Conservation (phyloP, 768 basidiomycete genomes). For the Gloeophyllum trabeum region DNA sequence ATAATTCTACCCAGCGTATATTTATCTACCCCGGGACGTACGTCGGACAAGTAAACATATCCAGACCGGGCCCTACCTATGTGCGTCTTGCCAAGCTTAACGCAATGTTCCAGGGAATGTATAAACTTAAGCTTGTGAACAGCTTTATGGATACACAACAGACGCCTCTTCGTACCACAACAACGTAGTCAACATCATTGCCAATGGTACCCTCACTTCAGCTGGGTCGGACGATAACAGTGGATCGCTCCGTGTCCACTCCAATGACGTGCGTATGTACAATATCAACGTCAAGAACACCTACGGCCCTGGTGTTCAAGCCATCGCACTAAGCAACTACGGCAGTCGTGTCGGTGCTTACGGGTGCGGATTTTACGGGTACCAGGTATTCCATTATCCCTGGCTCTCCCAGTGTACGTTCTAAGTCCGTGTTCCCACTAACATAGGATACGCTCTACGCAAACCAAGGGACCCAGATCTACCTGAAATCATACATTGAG, state of each 20-base stretch:
- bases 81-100: conserved; percentile 12
- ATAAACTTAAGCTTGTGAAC: not conserved
- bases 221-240: conserved; percentile 36
- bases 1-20: conserved; percentile 11
- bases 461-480: conserved; percentile 37
- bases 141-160: conserved; percentile 14
- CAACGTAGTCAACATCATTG: conserved; percentile 10
- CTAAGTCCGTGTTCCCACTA: conserved; percentile 16
- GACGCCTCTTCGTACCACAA: conserved; percentile 4
- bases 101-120: not conserved
- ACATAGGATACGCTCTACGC: conserved; percentile 37
- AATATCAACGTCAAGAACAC: conserved; percentile 40
- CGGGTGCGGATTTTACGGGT: conserved; percentile 8
- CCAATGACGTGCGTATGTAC: conserved; percentile 27
- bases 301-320: conserved; percentile 32
- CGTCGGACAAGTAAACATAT: conserved; percentile 31
- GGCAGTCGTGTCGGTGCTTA: conserved; percentile 21
- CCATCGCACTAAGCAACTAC: conserved; percentile 38
- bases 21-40: conserved; percentile 40
- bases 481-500: conserved; percentile 30
- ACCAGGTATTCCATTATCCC: conserved; percentile 6
- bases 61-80: conserved; percentile 30
- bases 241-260: conserved; percentile 37
- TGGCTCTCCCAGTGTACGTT: not conserved
- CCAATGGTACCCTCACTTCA: conserved; percentile 8